Base-by-base conservation (phyloP, 306 rosid species). In the Dryas alaskensis region DNA sequence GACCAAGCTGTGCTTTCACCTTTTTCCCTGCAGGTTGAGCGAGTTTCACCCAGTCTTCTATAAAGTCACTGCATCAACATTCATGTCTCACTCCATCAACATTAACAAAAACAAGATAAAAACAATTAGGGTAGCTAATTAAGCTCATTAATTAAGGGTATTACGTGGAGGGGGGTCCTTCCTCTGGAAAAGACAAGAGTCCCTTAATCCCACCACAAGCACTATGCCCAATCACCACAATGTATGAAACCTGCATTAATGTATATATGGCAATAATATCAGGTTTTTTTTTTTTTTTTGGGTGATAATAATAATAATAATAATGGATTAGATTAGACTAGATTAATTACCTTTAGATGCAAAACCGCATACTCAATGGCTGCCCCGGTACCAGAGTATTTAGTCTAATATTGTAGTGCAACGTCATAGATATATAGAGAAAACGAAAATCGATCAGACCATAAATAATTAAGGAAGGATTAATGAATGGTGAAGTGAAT, bases 171-270 rank as follows among this genome's bases (percentile, higher is more conserved):
- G 76, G 76, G n/a, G 80, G 2, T 77, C 92, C 96, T 78, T 88
- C 89, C 50, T 10, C 84, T 46, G 92, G 85, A 27, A 92, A 60
- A 19, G 92, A 85, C 82, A 92, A 12, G 64, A 92, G 98, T 14
- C 92, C 98, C 89, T 92, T 92, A 25, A 92, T 90, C 59, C 98
- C 98, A 60, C 98, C 98, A 83, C 98, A 90, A 83, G 92, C 96
- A 54, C 98, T 92, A 89, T 92, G 98, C 19, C 90, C 90, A 66
- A 87, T 82, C 76, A 87, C 90, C 72, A 87, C 85, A 76, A 94
- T 94, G 80, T 89, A 73, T 69, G 85, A 78, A 47, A 94, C 98
- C 98, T 94, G 14, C 5, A 9, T 10, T 13, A 31, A 31, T 31
- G 37, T 31, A 31, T 31, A 31, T 31, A 31, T 31, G 37, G 37